Conservation (phyloP, 148 eudicot genomes). For the Selenicereus undatus region DNA sequence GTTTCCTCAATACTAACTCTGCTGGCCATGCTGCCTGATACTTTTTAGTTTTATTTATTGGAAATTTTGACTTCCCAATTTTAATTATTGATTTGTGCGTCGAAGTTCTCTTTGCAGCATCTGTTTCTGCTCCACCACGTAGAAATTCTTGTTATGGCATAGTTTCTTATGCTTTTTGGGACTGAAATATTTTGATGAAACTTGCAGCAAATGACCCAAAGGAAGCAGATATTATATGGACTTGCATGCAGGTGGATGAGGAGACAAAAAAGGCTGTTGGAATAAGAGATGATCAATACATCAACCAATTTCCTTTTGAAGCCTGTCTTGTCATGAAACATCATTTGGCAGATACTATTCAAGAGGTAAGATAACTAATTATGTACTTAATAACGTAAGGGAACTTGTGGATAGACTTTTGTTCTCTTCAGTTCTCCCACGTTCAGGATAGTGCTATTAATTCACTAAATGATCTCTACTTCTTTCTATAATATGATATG, state of each 20-base stretch:
- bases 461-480: neutral
- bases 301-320: conserved; percentile 91
- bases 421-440: neutral
- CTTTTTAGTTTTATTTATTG: neutral
- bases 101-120: neutral
- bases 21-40: neutral
- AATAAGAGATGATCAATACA: conserved; percentile 72
- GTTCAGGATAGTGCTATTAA: neutral
- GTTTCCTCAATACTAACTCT: neutral
- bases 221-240: conserved; percentile 96
- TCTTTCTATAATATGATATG: neutral
- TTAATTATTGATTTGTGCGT: neutral
- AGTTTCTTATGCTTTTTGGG: neutral
- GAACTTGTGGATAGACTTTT: neutral
- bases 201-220: conserved; percentile 78
- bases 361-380: conserved; percentile 46
- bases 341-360: conserved; percentile 86
- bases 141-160: neutral
- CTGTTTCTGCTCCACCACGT: neutral
- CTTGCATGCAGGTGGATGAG: conserved; percentile 89
- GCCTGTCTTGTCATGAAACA: conserved; percentile 99
- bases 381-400: neutral
- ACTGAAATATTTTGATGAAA: neutral
- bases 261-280: conserved; percentile 78
- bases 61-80: neutral